Conservation (phyloP, 495 filamentous ascomycete species). For the Copromyces sp. region DNA sequence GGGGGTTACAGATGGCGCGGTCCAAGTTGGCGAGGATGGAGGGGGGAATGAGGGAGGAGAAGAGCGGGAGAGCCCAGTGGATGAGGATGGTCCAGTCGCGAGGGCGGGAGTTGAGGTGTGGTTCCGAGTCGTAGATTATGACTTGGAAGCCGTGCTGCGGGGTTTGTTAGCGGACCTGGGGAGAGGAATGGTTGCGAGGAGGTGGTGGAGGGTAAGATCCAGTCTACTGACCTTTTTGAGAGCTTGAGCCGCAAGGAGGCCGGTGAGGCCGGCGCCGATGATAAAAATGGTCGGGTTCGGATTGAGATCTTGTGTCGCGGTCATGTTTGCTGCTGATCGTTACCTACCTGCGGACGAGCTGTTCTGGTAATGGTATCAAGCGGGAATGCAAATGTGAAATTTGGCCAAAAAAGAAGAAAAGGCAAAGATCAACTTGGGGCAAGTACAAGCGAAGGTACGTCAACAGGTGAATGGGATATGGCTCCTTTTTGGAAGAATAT, state of each 20-base stretch:
- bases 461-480: background rate
- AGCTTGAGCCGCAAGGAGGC: constrained; percentile 38
- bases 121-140: constrained; percentile 39
- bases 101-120: constrained; percentile 24
- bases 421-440: background rate
- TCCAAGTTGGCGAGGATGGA: constrained; percentile 28
- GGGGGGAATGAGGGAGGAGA: constrained; percentile 22
- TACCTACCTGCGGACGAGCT: background rate
- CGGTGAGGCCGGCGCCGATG: constrained; percentile 39
- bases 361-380: background rate
- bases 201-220: too few relatives aligned
- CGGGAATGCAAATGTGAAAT: background rate
- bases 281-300: constrained; percentile 23
- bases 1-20: constrained; percentile 30
- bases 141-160: constrained; percentile 38
- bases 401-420: background rate
- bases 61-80: constrained; percentile 39
- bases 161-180: background rate
- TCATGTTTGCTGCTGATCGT: background rate
- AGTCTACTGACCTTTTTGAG: constrained; percentile 30
- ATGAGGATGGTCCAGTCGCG: constrained; percentile 49
- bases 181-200: background rate
- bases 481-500: background rate
- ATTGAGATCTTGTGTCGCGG: background rate
- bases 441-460: background rate